Base-by-base conservation (phyloP, 208 protist species). In the Leishmania lainsoni region DNA sequence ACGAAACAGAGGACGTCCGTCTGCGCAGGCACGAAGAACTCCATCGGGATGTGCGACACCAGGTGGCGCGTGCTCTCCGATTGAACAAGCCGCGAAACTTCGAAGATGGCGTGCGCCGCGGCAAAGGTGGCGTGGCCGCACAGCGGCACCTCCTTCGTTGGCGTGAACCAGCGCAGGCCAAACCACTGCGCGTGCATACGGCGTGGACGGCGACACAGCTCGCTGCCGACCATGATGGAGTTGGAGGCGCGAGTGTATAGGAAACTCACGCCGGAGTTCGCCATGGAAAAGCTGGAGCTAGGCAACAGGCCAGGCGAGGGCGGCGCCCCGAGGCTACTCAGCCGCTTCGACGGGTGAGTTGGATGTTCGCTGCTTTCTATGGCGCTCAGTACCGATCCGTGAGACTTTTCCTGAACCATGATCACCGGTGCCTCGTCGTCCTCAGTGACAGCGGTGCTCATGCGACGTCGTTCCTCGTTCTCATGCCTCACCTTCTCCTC, bases 121-220 rank as follows among this genome's bases (percentile, higher is more conserved):
- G 89, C 91, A 16, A 97, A 82, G 70, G 92, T 94, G 72, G 90
- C 91, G 84, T 97, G 91, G 22, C 91, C 92, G 80, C 90, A 97
- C 49, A 95, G 85, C 26, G 73, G 72, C 76, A 91, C 80, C 87
- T 97, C 93, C 65, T 76, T 78, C 49, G 81, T 74, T 0, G 91
- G 92, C 8, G 90, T 95, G 77, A 97, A 93, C 93, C 92, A 95
- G 65, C 93, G 90, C 5, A 97, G 85, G 59, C 91, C 91, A 78
- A 92, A 94, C 87, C 88, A 94, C 89, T 94, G 87, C 56, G 87
- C 83, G 81, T 93, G 85, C 83, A 89, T 77, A 73, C 89, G 89
- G 79, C 89, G 89, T 59, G 86, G 80, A 32, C 83, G 81, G 76
- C 84, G 82, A 84, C 42, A 76, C 76, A 51, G 12, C 76, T 84